These are phyloP conservation scores for Pseudozyma flocculosa DNA, from an alignment of 1,284 basidiomycete genomes.

Conservation along the genomic window DNA sequence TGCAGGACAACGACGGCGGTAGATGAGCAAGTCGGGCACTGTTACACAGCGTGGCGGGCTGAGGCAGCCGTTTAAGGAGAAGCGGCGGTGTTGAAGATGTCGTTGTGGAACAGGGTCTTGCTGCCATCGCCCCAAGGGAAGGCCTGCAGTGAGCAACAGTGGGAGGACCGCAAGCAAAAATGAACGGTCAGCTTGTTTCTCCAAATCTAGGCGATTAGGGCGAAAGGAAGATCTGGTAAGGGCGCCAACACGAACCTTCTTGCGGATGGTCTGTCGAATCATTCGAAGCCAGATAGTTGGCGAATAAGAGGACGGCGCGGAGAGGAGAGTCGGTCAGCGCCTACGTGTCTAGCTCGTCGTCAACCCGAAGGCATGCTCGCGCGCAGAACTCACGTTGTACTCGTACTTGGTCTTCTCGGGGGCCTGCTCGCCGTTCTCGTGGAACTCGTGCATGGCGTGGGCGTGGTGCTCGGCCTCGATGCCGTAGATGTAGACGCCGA, in stretches of 20 bases:
- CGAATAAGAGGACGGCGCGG: neutral
- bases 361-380: neutral
- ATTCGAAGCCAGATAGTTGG: neutral
- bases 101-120: constrained; percentile 52
- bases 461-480: constrained; percentile 49
- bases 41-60: too few species aligned
- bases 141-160: constrained; percentile 1
- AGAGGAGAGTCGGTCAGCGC: neutral
- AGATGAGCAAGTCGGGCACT: too few species aligned
- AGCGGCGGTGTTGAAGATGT: constrained; percentile 43
- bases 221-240: neutral
- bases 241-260: constrained; percentile 7
- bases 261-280: constrained; percentile 27
- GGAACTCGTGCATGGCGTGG: constrained; percentile 48
- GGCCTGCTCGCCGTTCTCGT: constrained; percentile 47
- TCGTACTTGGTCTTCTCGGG: constrained; percentile 50
- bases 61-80: constrained; percentile 16
- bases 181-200: neutral
- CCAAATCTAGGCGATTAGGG: too few species aligned
- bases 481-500: constrained; percentile 53
- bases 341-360: too few species aligned
- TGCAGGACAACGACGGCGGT: too few species aligned
- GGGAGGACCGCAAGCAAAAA: neutral
- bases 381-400: constrained; percentile 38
- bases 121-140: constrained; percentile 51